A percentile compares a stretch with the other conserved stretches of the same genome.
These are phyloP conservation scores for Ustilago hordei DNA, from an alignment of 1,284 basidiomycete species.

Conservation along the genomic window DNA sequence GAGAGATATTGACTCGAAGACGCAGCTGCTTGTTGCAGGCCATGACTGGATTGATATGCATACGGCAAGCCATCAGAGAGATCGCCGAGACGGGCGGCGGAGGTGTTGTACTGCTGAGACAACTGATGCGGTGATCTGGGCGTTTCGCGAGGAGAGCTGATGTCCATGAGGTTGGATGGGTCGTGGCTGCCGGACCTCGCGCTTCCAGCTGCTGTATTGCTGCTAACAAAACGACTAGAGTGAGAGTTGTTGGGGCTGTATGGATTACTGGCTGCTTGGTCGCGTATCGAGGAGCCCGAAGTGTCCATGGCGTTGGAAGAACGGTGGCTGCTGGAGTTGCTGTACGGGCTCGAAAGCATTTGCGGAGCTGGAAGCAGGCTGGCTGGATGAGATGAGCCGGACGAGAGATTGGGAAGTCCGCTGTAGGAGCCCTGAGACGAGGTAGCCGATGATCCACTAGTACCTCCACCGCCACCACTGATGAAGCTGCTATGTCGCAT, in stretches of 20 bases:
- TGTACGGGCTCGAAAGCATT: conserved; percentile 41
- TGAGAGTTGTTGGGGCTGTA: conserved; percentile 46
- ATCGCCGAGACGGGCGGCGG: conserved; percentile 33
- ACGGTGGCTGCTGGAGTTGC: conserved; percentile 40
- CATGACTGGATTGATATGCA: conserved; percentile 36
- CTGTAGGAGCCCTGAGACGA: conserved; percentile 37
- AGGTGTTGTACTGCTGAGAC: conserved; percentile 30
- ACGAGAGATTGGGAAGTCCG: conserved; percentile 35
- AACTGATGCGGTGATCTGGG: conserved; percentile 38
- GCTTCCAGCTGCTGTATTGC: conserved; percentile 13
- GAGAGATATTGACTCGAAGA: conserved; percentile 25
- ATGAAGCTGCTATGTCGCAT: conserved; percentile 50
- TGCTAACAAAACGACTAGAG: conserved; percentile 32
- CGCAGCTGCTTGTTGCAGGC: conserved; percentile 16
- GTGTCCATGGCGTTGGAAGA: conserved; percentile 55
- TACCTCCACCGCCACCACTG: conserved; percentile 18
- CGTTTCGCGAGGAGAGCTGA: conserved; percentile 28
- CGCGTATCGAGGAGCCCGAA: conserved; percentile 42
- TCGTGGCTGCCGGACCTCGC: conserved; percentile 25
- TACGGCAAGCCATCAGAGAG: conserved; percentile 44
- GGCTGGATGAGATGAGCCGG: conserved; percentile 29
- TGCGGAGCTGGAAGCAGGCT: conserved; percentile 41
- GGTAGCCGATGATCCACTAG: conserved; percentile 7
- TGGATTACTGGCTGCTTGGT: conserved; percentile 20
- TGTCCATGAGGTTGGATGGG: conserved; percentile 37